phyloP scores from a whole-genome alignment of 1,139 yeast species.

The Nakaseomyces kungkrabaensis region DNA sequence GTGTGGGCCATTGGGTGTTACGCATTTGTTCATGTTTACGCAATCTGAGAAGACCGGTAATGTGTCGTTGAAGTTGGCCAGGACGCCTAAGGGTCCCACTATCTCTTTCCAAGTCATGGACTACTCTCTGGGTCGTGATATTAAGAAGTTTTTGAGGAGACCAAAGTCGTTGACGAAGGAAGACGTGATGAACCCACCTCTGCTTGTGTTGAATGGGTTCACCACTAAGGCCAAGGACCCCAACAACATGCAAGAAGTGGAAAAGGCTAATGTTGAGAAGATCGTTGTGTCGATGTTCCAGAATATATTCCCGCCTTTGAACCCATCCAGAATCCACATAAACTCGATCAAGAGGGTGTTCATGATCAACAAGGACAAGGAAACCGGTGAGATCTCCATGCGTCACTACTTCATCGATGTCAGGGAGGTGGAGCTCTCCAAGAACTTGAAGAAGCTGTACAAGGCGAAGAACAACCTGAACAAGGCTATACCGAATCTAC shows the following conservation, averaged over 20 bases:
- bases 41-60: slow-evolving; percentile 72
- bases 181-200: slow-evolving; percentile 71
- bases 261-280: slow-evolving; percentile 50
- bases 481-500: slow-evolving; percentile 67
- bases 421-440: slow-evolving; percentile 73
- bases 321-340: slow-evolving; percentile 68
- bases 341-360: slow-evolving; percentile 72
- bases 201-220: slow-evolving; percentile 86
- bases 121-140: slow-evolving; percentile 78
- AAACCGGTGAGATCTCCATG: slow-evolving; percentile 64
- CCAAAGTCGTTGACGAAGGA: slow-evolving; percentile 64
- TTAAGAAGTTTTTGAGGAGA: slow-evolving; percentile 52
- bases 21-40: slow-evolving; percentile 78
- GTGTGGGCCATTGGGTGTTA: slow-evolving; percentile 95
- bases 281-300: slow-evolving; percentile 84
- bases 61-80: slow-evolving; percentile 71
- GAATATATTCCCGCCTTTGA: slow-evolving; percentile 90
- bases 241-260: slow-evolving; percentile 26
- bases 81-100: slow-evolving; percentile 93
- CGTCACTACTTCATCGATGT: slow-evolving; percentile 90
- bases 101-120: slow-evolving; percentile 67
- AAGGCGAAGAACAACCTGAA: slow-evolving; percentile 51
- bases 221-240: slow-evolving; percentile 27
- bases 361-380: slow-evolving; percentile 64
- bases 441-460: slow-evolving; percentile 68